Evolutionary conservation across 768 basidiomycete species (phyloP).

Genomic region (Asterophora parasitica): DNA sequence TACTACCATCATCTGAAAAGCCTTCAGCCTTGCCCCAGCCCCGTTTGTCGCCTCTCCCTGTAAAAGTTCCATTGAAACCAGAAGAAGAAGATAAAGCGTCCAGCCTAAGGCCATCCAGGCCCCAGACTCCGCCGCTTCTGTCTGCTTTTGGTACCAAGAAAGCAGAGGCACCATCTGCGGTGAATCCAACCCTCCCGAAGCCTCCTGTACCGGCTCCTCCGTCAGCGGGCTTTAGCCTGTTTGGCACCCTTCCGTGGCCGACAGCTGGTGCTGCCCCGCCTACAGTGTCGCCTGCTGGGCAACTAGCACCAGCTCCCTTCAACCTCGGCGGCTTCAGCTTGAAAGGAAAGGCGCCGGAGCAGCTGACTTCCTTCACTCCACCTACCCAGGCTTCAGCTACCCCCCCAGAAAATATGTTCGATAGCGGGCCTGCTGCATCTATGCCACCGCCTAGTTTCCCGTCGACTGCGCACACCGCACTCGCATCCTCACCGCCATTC

Average conservation of each 20-base stretch:
- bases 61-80: conserved; percentile 17
- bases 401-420: too few relatives aligned
- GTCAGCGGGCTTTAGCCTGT: neutral
- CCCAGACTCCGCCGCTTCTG: conserved; percentile 47
- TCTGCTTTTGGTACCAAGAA: conserved; percentile 24
- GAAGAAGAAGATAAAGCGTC: conserved; percentile 21
- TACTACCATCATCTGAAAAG: conserved; percentile 21
- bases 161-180: neutral
- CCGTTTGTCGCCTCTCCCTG: conserved; percentile 29
- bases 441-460: neutral
- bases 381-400: neutral
- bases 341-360: conserved; percentile 6
- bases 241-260: neutral
- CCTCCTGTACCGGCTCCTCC: neutral
- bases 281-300: neutral
- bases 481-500: conserved; percentile 14
- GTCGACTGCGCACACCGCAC: conserved; percentile 2
- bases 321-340: neutral
- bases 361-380: neutral
- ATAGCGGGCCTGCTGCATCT: neutral
- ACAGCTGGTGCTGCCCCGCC: neutral
- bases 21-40: conserved; percentile 37
- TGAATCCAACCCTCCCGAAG: neutral
- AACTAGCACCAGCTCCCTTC: conserved; percentile 1
- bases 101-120: conserved; percentile 26